Base-by-base conservation (phyloP, 148 eudicot species). In the Nepenthes gracilis region DNA sequence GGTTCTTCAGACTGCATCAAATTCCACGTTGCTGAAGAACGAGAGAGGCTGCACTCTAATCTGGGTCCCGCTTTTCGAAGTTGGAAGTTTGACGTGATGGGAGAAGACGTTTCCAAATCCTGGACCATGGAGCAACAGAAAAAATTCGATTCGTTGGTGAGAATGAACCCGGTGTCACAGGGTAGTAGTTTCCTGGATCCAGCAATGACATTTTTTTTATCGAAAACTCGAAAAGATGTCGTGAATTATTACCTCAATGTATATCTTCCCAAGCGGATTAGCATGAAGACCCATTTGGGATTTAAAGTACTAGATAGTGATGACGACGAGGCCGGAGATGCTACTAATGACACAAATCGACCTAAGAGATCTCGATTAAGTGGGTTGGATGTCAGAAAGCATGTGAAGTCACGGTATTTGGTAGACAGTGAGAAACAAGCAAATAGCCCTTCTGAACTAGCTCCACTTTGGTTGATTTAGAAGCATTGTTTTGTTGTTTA, bases 1-100 rank as follows among this genome's bases (percentile, higher is more conserved):
- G 83, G 83, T 10, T 84, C 90, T n/a, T 51, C 60, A 8, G 80
- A 78, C 34, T 90, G 97, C 9, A 64, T 75, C 47, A 78, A 71
- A 35, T 54, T 34, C 34, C 97, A 90, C 40, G 8, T 81, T 6
- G 59, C 72, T 2, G 80, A 78, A 55, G 81, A 78, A 68, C 73
- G 73, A 54, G 59, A 40, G 6, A 56, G 54, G 49, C 62, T 86
- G 36, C 72, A 61, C 37, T 59, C 53, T 43, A 88, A 84, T 4
- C 73, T 90, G 59, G 94, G 97, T 2, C 76, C 88, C 0, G 85
- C 76, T 40, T 90, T 67, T 49, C 63, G 58, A 69, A 76, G 12
- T 54, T 90, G 94, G 97, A 81, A 72, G 59, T 84, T 90, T 15
- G 68, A 84, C 51, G 81, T 74, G 60, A 90, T 86, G 88, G 97